Conservation (phyloP, 345 rosid species). For the Kandelia obovata region DNA sequence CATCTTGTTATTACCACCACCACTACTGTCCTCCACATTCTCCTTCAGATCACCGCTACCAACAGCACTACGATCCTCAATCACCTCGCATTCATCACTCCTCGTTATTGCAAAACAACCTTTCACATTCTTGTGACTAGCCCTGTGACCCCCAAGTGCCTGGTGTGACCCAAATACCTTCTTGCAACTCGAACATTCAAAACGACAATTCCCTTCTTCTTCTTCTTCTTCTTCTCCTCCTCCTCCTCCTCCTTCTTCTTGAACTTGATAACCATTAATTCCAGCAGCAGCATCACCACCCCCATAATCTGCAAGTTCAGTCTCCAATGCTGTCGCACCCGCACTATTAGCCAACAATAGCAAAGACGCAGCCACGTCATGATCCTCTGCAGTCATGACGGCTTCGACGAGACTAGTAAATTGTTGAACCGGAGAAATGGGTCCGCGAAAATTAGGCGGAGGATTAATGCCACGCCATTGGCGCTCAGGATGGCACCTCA, state of each 20-base stretch:
- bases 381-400: constrained; percentile 50
- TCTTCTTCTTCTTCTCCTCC: constrained; percentile 9
- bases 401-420: constrained; percentile 4
- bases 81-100: not conserved
- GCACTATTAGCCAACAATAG: constrained; percentile 43
- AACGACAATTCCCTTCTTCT: constrained; percentile 23
- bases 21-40: not conserved
- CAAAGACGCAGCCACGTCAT: constrained; percentile 64
- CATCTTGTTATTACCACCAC: not conserved
- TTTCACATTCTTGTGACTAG: constrained; percentile 75
- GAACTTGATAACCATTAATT: not conserved
- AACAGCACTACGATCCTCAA: not conserved
- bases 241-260: constrained; percentile 2
- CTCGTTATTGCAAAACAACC: constrained; percentile 71
- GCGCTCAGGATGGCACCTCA: constrained; percentile 77
- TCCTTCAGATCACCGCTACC: not conserved
- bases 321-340: not conserved
- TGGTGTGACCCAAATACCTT: constrained; percentile 83
- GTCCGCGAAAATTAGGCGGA: constrained; percentile 27
- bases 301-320: too few relatives aligned
- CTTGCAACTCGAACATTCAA: constrained; percentile 79
- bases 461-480: constrained; percentile 60
- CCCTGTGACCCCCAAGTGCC: constrained; percentile 88
- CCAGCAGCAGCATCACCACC: not conserved
- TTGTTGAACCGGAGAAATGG: constrained; percentile 13